Percentiles rank a stretch among this genome's conserved stretches.
Conservation (phyloP, 495 filamentous ascomycete genomes). For the Aspergillus panamensis region DNA sequence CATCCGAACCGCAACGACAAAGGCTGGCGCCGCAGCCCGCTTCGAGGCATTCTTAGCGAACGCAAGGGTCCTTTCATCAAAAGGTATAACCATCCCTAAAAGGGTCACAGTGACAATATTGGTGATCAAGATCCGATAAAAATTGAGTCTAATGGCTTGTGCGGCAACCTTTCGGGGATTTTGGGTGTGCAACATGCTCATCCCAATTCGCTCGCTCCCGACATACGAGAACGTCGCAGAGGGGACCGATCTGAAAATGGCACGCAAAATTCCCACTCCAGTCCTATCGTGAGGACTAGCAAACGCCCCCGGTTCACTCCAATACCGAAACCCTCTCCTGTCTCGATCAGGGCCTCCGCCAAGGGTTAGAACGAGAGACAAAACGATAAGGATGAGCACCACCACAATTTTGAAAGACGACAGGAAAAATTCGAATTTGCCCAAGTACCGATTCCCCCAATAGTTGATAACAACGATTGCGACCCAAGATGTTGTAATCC, state of each 20-base stretch:
- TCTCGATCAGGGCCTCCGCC: constrained; percentile 70
- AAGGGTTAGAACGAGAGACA: constrained; percentile 60
- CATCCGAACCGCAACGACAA: constrained; percentile 54
- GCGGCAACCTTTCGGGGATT: constrained; percentile 71
- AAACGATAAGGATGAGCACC: constrained; percentile 62
- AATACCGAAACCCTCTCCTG: constrained; percentile 68
- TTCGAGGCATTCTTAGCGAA: constrained; percentile 24
- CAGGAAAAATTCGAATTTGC: constrained; percentile 51
- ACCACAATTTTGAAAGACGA: constrained; percentile 63
- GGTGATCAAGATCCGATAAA: constrained; percentile 79
- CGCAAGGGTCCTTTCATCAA: constrained; percentile 45
- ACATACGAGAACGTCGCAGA: constrained; percentile 77
- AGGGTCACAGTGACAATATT: constrained; percentile 55
- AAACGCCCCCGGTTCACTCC: constrained; percentile 47
- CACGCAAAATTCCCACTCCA: constrained; percentile 50
- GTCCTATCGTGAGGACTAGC: constrained; percentile 12
- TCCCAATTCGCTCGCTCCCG: constrained; percentile 76
- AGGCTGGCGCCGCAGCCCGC: constrained; percentile 51
- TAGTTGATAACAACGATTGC: constrained; percentile 61
- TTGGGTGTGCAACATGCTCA: constrained; percentile 58
- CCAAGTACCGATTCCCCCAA: constrained; percentile 46
- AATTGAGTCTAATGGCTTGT: constrained; percentile 68
- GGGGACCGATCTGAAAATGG: constrained; percentile 70
- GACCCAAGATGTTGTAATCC: constrained; percentile 65
- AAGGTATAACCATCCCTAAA: constrained; percentile 54